Evolutionary conservation across 2,329 filamentous ascomycete species (phyloP), one percentile per base, ranked within the genome.

Genomic region (Lasiodiplodia sp.): DNA sequence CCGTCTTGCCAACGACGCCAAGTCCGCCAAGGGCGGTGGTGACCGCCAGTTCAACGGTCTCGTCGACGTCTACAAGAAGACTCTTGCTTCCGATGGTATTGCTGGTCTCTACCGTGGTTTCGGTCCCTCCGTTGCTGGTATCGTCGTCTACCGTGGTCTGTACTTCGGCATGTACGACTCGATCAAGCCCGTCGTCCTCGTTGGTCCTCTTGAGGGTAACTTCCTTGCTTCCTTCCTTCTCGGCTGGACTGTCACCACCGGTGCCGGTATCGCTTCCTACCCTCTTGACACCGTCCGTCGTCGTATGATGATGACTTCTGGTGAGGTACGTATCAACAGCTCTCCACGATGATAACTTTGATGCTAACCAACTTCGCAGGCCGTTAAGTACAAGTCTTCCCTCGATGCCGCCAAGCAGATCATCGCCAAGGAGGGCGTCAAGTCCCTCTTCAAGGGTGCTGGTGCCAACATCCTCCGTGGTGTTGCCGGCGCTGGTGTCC

Each of bases 91-190:
- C 80, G 96, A 99, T 85, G 96, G 96, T 96, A 89, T 99, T 87
- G 92, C 91, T 82, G 96, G 96, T 96, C 94, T 99, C 82, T 99
- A 99, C 93, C 96, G 96, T 97, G 96, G 96, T 89, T 99, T 99
- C 92, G 94, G 94, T 89, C 96, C 96, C 84, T 99, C 96, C 81
- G 96, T 99, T 82, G 89, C 92, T 85, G 96, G 96, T 92, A 99
- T 99, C 86, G 86, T 99, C 80, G 96, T 99, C 87, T 99, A 99
- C 93, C 96, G 96, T 93, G 96, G 96, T 97, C 94, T 99, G 80
- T 99, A 99, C 94, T 99, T 99, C 92, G 96, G 96, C 84, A 92
- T 99, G 92, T 99, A 99, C 94, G 96, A 99, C 88, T 99, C 96
- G 78, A 91, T 99, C 90, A 99, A 99, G 94, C 96, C 96, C 79